Conservation (phyloP, 805 yeast genomes). For the Scheffersomyces amazonensis region DNA sequence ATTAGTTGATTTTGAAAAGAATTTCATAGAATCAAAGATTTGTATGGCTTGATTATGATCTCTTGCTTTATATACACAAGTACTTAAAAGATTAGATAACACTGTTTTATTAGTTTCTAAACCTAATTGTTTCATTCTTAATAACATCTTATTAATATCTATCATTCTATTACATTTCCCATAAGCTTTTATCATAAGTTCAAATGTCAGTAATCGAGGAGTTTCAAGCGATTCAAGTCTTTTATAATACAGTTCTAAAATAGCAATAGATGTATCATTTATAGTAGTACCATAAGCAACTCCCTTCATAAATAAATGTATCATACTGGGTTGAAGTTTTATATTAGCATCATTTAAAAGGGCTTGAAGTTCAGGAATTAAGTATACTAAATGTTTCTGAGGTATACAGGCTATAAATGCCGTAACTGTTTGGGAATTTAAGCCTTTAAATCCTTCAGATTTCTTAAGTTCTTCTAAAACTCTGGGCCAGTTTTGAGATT, state of each 20-base stretch:
- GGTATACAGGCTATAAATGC: constrained; percentile 43
- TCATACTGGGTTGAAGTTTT: constrained; percentile 25
- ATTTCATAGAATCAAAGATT: constrained; percentile 83
- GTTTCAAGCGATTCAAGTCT: constrained; percentile 15
- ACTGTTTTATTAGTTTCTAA: constrained; percentile 43
- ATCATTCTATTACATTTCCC: constrained; percentile 38
- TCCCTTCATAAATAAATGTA: constrained; percentile 36
- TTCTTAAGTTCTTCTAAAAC: constrained; percentile 37
- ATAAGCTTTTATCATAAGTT: constrained; percentile 43
- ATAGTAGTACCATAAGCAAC: constrained; percentile 22
- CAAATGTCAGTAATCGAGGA: constrained; percentile 40
- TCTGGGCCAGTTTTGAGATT: constrained; percentile 46
- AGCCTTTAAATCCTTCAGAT: constrained; percentile 33
- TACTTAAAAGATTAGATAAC: constrained; percentile 57
- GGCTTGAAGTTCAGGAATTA: constrained; percentile 35
- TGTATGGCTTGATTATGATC: constrained; percentile 62
- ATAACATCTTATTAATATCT: constrained; percentile 35
- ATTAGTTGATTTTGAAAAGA: constrained; percentile 57
- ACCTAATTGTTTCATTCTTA: constrained; percentile 33
- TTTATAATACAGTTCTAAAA: constrained; percentile 30
- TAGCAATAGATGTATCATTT: constrained; percentile 15
- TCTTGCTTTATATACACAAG: constrained; percentile 51
- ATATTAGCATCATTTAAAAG: constrained; percentile 35
- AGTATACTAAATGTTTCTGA: constrained; percentile 22
- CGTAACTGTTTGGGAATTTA: constrained; percentile 31